Evolutionary conservation across 495 filamentous ascomycete species (phyloP), one percentile per base, ranked within the genome.

Genomic region (Neurospora africana): DNA sequence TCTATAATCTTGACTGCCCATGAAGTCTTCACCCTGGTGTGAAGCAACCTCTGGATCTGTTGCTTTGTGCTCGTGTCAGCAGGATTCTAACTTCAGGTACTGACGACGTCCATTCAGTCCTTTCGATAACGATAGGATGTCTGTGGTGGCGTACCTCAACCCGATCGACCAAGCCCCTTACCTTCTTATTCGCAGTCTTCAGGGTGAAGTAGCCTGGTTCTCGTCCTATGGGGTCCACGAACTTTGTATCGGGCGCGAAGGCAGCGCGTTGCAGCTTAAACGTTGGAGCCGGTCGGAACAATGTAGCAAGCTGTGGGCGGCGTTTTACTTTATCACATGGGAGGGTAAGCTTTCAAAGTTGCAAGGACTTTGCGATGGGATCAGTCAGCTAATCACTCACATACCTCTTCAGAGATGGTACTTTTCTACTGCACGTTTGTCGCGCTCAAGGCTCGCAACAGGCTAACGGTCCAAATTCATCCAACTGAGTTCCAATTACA

Each of bases 341-440:
- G 86, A 88, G 81, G 84, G 86, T 85, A 69, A 70, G 80, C 74
- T 58, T 19, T 30, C 27, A n/a, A 38, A 9, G 23, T 53, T 7
- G 33, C 37, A 27, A 30, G 27, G 38, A 21, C 53, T 15, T 35
- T 41, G 19, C 37, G 53, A 81, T 69, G 53, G 15, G 7, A 35
- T 33, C 53, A 35, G 27, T 65, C 30, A 33, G 27, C 53, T 65
- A 65, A 65, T 65, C 53, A 35, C 23, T 30, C 53, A 17, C 53
- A 19, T 65, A 19, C 1, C 33, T n/a, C 23, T 67, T 27, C 44
- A 86, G 84, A 87, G 72, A 89, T 97, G 88, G 91, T 93, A 15
- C 82, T 92, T 1, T 95, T 97, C 78, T 92, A 91, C 79, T 90
- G 87, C 79, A 88, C 90, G 0, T 92, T 95, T 75, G 80, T 92